Percentiles rank a stretch among this genome's conserved stretches.
These are phyloP conservation scores for Cyberlindnera mycetangii DNA, from an alignment of 805 yeast species.

Conservation along the genomic window DNA sequence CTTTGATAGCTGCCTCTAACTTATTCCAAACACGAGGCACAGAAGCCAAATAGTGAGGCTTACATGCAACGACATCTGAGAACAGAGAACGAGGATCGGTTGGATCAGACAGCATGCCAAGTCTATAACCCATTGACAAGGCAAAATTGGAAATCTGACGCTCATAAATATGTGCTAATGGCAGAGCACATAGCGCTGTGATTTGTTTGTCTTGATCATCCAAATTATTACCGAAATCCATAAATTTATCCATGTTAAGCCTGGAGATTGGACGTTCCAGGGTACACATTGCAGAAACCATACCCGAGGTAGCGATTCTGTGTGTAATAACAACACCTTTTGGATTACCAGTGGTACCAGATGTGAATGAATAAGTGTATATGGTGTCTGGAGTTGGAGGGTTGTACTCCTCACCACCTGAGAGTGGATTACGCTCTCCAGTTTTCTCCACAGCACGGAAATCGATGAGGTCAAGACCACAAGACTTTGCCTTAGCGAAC, in stretches of 20 bases:
- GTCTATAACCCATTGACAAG: constrained; percentile 40
- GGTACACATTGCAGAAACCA: constrained; percentile 37
- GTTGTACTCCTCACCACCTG: constrained; percentile 26
- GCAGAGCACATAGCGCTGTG: constrained; percentile 41
- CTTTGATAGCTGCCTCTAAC: constrained; percentile 54
- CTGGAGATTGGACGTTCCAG: constrained; percentile 23
- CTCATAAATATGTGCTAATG: constrained; percentile 58
- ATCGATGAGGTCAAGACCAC: constrained; percentile 37
- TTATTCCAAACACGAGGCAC: constrained; percentile 65
- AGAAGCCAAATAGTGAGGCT: constrained; percentile 49
- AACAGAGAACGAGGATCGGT: constrained; percentile 52
- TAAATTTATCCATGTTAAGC: constrained; percentile 14
- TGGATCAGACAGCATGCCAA: constrained; percentile 29
- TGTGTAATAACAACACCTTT: constrained; percentile 66
- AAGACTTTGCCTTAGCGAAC: constrained; percentile 31
- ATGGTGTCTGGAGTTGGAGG: constrained; percentile 51
- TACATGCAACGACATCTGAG: constrained; percentile 51
- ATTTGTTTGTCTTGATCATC: constrained; percentile 29
- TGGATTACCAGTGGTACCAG: constrained; percentile 75
- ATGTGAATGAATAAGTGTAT: constrained; percentile 67
- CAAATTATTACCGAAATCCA: constrained; percentile 14
- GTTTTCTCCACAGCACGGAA: constrained; percentile 41
- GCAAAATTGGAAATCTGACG: constrained; percentile 40
- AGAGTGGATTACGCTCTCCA: constrained; percentile 42
- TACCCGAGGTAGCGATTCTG: constrained; percentile 44